Base-by-base conservation (phyloP, 371 early-diverging fungal species). In the Saksenaea vasiformis region DNA sequence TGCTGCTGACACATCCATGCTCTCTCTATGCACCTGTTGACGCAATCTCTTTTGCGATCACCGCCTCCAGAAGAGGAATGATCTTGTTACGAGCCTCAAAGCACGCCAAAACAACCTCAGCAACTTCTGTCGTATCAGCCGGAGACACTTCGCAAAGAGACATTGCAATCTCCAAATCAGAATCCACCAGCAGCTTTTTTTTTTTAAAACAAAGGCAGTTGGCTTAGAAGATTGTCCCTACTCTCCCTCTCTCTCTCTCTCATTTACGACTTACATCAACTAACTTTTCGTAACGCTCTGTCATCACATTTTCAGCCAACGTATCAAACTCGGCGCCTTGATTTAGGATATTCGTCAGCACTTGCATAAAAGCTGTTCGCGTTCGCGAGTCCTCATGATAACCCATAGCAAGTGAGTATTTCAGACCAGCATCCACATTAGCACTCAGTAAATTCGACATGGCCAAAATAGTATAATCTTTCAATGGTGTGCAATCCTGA, bases 321-420 rank as follows among this genome's bases (percentile, higher is more conserved):
- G 89, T 89, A 36, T 89, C 93, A 68, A 93, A 93, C 65, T 93
- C 90, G 8, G 92, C 88, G 5, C 94, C 96, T 64, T 89, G 84
- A 56, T 91, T 90, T 41, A 96, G 77, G 51, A 96, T 88, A 67
- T 95, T 93, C 17, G 95, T 89, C 57, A 96, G 72, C 31, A 96
- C 94, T 62, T 93, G 91, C 79, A 94, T 94, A 64, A 96, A 96
- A 10, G 94, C 89, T 3, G 93, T 86, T 28, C 95, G 80, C 27
- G 92, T 93, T 59, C 88, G 84, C n/a, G 85, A 71, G 72, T 96
- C 95, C 69, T 94, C 95, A 68, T 96, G 93, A 66, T 96, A 96
- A 5, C 92, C 93, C 87, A 94, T 91, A 0, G 93, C 85, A 31
- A 96, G 72, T 27, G 95, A 91, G 68, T 86, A 91, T 67, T 89